phyloP scores from a whole-genome alignment of 2,329 filamentous ascomycete genomes.

The Chaetoscypha palmicola region DNA sequence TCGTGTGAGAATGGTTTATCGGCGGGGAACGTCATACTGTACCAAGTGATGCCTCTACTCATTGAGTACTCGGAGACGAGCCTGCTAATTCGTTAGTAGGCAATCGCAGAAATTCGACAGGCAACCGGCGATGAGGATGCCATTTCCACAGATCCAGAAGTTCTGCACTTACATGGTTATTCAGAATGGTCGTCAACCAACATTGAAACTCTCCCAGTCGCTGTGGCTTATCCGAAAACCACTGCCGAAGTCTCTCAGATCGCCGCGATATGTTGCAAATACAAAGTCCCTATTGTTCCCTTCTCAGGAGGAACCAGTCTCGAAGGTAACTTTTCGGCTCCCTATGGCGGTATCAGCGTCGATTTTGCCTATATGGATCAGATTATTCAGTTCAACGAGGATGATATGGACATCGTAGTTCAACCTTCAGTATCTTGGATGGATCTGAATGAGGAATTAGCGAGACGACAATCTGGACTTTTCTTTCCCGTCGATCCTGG shows the following conservation, averaged over 20 bases:
- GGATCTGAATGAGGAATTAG: constrained; percentile 66
- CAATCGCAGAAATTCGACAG: constrained; percentile 47
- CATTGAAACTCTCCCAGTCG: constrained; percentile 52
- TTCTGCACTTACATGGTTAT: constrained; percentile 56
- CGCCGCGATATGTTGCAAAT: constrained; percentile 65
- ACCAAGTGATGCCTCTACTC: too few species aligned
- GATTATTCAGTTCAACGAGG: constrained; percentile 70
- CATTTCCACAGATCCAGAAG: constrained; percentile 56
- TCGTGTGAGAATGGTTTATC: too few species aligned
- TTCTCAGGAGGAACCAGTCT: constrained; percentile 82
- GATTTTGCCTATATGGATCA: constrained; percentile 86
- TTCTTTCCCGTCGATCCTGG: constrained; percentile 85
- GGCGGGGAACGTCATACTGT: too few species aligned
- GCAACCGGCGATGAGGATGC: constrained; percentile 45
- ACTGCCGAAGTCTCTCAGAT: constrained; percentile 55
- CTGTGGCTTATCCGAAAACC: constrained; percentile 55
- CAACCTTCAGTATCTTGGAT: constrained; percentile 93
- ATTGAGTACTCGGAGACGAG: too few species aligned
- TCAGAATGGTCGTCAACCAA: constrained; percentile 61
- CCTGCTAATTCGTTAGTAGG: too few species aligned
- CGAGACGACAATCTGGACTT: constrained; percentile 64
- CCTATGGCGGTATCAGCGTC: constrained; percentile 79
- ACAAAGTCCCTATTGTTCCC: constrained; percentile 72
- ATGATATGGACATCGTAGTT: constrained; percentile 88
- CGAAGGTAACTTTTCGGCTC: constrained; percentile 85